These are phyloP conservation scores for Penicillium pancosmium DNA, from an alignment of 495 filamentous ascomycete genomes.

Conservation along the genomic window DNA sequence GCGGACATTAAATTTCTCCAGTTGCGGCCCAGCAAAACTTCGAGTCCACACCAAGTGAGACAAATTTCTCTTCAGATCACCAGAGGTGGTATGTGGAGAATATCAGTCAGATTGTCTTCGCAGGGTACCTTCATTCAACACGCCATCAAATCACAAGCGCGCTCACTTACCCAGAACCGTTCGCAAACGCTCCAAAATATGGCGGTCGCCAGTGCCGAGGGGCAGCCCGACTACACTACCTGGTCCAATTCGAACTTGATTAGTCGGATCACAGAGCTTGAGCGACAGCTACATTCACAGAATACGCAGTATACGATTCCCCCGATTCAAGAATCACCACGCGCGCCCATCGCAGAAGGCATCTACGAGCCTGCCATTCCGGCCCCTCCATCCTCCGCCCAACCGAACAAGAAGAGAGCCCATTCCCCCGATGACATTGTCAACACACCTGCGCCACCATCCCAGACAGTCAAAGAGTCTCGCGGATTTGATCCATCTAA, in stretches of 20 bases:
- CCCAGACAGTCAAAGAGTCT: constrained; percentile 36
- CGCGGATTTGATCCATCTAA: constrained; percentile 73
- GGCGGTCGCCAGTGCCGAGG: constrained; percentile 17
- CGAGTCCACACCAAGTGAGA: not conserved
- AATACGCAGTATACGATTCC: constrained; percentile 41
- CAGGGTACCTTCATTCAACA: constrained; percentile 4
- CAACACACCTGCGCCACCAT: constrained; percentile 19
- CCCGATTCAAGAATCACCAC: constrained; percentile 10
- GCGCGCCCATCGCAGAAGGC: constrained; percentile 23
- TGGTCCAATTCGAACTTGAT: constrained; percentile 72
- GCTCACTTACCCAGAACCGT: constrained; percentile 17
- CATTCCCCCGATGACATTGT: constrained; percentile 31
- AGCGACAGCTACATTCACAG: constrained; percentile 58
- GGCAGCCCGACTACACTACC: constrained; percentile 48
- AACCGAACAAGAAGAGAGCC: constrained; percentile 25
- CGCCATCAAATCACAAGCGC: constrained; percentile 9
- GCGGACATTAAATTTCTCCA: constrained; percentile 15
- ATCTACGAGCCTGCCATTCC: constrained; percentile 28
- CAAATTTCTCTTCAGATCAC: constrained; percentile 8
- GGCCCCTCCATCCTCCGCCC: constrained; percentile 7
- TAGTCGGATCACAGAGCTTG: constrained; percentile 64
- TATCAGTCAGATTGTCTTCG: constrained; percentile 13
- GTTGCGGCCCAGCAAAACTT: not conserved
- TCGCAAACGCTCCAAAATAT: constrained; percentile 16
- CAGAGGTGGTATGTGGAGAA: constrained; percentile 31